Conservation (phyloP, 176 grass and related monocot genomes). For the Aechmea fasciata region DNA sequence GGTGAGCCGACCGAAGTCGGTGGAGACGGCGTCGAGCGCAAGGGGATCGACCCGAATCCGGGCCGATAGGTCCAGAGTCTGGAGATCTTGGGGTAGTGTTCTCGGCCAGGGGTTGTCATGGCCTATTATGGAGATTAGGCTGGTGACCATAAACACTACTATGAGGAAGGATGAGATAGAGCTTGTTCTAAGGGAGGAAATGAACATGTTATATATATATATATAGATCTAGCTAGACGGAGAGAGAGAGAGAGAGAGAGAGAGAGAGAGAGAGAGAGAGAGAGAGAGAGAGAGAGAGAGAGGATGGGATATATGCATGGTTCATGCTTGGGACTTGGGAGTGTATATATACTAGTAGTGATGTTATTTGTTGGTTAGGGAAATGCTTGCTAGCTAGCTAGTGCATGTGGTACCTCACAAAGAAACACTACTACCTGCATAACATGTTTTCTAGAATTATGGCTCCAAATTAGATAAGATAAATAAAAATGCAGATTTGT, state of each 20-base stretch:
- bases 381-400: too few relatives aligned
- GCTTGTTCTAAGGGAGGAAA: not conserved
- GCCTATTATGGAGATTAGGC: constrained; percentile 1
- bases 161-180: not conserved
- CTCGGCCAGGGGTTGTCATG: not conserved
- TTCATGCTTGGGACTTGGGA: not conserved
- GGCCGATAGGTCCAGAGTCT: not conserved
- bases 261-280: not conserved
- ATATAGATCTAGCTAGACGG: too few relatives aligned
- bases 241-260: not conserved
- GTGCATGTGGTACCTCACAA: too few relatives aligned
- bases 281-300: not conserved
- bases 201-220: not conserved
- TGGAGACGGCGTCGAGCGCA: not conserved
- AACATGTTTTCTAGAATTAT: too few relatives aligned
- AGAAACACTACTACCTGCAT: too few relatives aligned
- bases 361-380: not conserved
- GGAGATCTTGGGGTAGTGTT: not conserved
- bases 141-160: not conserved
- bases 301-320: not conserved
- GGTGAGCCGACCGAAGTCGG: not conserved
- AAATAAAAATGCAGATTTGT: too few relatives aligned
- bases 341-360: not conserved
- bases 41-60: not conserved
- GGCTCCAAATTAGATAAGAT: too few relatives aligned